A percentile compares a stretch with the other conserved stretches of the same genome.
Conservation (phyloP, 768 basidiomycete species). For the Mycena polygramma region DNA sequence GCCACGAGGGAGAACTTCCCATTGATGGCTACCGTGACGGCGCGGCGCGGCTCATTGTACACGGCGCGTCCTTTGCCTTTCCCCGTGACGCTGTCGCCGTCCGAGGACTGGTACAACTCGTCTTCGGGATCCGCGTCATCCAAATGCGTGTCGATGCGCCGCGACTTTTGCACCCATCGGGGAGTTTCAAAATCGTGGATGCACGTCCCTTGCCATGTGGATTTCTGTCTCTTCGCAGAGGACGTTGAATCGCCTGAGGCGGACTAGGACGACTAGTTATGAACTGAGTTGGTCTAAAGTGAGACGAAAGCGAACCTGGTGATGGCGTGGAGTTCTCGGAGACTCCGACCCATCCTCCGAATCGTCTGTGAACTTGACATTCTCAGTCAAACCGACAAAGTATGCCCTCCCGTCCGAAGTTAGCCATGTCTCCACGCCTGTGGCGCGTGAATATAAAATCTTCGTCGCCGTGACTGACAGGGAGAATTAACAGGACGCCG, state of each 20-base stretch:
- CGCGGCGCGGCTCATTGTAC: conserved; percentile 78
- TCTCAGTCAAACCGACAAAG: conserved; percentile 75
- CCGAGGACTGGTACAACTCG: conserved; percentile 19
- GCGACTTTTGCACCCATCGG: conserved; percentile 85
- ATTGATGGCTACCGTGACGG: conserved; percentile 78
- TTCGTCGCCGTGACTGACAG: conserved; percentile 71
- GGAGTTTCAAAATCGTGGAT: conserved; percentile 82
- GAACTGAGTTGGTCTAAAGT: not conserved
- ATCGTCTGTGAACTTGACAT: conserved; percentile 34
- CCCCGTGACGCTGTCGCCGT: conserved; percentile 22
- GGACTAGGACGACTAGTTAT: conserved; percentile 31
- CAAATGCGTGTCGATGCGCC: conserved; percentile 64
- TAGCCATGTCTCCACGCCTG: conserved; percentile 84
- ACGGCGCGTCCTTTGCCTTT: conserved; percentile 42
- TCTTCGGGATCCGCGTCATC: conserved; percentile 36
- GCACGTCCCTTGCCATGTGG: conserved; percentile 82
- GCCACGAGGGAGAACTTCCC: conserved; percentile 86
- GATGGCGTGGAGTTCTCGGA: conserved; percentile 21
- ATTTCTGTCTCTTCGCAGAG: conserved; percentile 39
- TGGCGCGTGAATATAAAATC: conserved; percentile 69
- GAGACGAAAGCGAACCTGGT: conserved; percentile 16
- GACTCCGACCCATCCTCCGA: conserved; percentile 22
- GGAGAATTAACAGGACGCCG: not conserved
- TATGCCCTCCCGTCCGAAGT: conserved; percentile 89
- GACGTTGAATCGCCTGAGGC: conserved; percentile 39